A percentile compares a stretch with the other conserved stretches of the same genome.
phyloP scores from a whole-genome alignment of 345 rosid species.

The Pistacia integerrima region DNA sequence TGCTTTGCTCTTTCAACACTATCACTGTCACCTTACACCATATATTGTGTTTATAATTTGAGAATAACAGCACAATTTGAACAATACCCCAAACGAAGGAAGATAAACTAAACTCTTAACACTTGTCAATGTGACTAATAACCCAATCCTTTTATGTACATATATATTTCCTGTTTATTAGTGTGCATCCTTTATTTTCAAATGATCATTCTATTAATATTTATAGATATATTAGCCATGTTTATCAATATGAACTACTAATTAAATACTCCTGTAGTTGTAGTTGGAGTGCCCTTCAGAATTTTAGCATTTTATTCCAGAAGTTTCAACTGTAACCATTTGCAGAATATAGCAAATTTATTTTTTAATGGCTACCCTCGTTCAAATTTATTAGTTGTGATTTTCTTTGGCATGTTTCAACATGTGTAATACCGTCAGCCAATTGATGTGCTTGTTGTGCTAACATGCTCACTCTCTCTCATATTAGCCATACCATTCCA shows the following conservation, averaged over 20 bases:
- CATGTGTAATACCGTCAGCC: background rate
- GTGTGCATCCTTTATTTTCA: background rate
- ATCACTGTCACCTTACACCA: background rate
- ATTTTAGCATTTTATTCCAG: background rate
- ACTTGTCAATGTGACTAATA: constrained; percentile 1
- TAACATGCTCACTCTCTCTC: no score
- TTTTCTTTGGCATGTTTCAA: background rate
- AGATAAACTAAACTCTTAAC: no score
- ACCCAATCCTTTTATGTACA: background rate
- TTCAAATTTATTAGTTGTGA: background rate
- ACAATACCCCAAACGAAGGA: no score
- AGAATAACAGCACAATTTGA: no score
- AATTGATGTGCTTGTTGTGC: constrained; percentile 4
- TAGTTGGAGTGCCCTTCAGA: background rate
- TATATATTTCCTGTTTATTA: background rate
- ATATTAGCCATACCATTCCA: no score
- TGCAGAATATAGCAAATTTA: background rate
- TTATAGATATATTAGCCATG: background rate
- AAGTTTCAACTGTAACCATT: background rate
- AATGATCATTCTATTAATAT: background rate
- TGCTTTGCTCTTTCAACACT: constrained; percentile 24
- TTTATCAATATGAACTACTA: background rate
- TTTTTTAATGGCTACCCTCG: background rate
- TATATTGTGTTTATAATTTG: no score
- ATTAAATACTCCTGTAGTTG: background rate